Base-by-base conservation (phyloP, 164 flowering plant species). In the Cinnamomum chago region DNA sequence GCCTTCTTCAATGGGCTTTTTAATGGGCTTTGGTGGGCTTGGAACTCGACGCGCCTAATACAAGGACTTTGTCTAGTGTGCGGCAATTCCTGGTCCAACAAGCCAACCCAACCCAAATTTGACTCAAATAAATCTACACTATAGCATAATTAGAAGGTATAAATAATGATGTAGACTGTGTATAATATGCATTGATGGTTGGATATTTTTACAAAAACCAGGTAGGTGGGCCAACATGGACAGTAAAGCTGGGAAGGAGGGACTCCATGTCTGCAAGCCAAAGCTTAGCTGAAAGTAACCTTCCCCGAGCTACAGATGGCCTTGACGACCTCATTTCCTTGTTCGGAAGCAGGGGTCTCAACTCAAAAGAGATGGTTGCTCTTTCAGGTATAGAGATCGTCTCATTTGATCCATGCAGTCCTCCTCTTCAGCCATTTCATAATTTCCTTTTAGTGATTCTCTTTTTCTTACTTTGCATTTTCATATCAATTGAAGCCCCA, bases 151-250 rank as follows among this genome's bases (percentile, higher is more conserved):
- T 60, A 18, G 64, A 60, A 7, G 23, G 64, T n/a, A 64, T 2
- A 5, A 2, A 27, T 27, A 0, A 30, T 30, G 35, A 30, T 30
- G 5, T 30, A 3, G 35, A 30, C 35, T 30, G 5, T 30, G 35
- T 30, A 24, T 22, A 23, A 22, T 4, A 20, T 23, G 23, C 35
- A 30, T 30, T 64, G 28, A 64, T 9, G 67, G 28, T 24, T 64
- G 24, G 28, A 22, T 22, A 22, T 64, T 24, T 20, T 25, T 12
- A 14, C 47, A 24, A 9, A 64, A 73, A 5, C 24, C 62, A 81
- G 83, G 77, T 78, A 50, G 85, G 86, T 11, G 88, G 89, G 6
- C 86, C 88, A 17, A 67, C 82, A 24, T 87, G 90, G 90, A 70
- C 73, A 1, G 89, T 86, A 62, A 77, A 77, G 71, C 83, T 84